Conservation (phyloP, 1,284 basidiomycete species). For the Tilletiaria anomala region DNA sequence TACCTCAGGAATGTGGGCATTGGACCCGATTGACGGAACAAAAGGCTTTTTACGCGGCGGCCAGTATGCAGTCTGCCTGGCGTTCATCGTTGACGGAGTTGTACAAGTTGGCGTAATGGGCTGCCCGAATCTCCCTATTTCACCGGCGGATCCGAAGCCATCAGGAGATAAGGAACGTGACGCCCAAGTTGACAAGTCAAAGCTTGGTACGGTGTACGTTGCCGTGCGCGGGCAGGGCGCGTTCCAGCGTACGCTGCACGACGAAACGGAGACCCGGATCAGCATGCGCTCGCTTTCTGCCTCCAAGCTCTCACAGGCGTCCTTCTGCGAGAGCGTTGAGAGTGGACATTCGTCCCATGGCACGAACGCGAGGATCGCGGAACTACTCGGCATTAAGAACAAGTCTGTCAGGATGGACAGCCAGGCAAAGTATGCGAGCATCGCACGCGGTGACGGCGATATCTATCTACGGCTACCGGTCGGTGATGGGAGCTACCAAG, state of each 20-base stretch:
- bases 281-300: slow-evolving; percentile 29
- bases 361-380: slow-evolving; percentile 57
- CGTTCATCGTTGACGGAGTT: slow-evolving; percentile 67
- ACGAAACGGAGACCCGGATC: slow-evolving; percentile 8
- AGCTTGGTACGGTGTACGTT: slow-evolving; percentile 32
- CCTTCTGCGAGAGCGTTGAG: slow-evolving; percentile 84
- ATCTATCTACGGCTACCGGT: slow-evolving; percentile 84
- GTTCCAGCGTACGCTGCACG: slow-evolving; percentile 6
- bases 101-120: slow-evolving; percentile 70
- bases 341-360: slow-evolving; percentile 80
- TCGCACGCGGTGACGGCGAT: slow-evolving; percentile 73
- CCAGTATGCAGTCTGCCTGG: slow-evolving; percentile 92
- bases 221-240: slow-evolving; percentile 32
- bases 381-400: slow-evolving; percentile 54
- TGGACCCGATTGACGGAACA: slow-evolving; percentile 83
- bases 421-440: slow-evolving; percentile 86
- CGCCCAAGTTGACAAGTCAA: slow-evolving; percentile 12
- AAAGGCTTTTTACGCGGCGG: slow-evolving; percentile 91
- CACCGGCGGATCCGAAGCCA: slow-evolving; percentile 40
- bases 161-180: slow-evolving; percentile 33
- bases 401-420: slow-evolving; percentile 80
- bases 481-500: slow-evolving; percentile 57
- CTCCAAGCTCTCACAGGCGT: slow-evolving; percentile 41
- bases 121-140: slow-evolving; percentile 66
- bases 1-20: slow-evolving; percentile 58